These are phyloP conservation scores for Colletotrichum shisoi DNA, from an alignment of 2,329 filamentous ascomycete species.

Conservation along the genomic window DNA sequence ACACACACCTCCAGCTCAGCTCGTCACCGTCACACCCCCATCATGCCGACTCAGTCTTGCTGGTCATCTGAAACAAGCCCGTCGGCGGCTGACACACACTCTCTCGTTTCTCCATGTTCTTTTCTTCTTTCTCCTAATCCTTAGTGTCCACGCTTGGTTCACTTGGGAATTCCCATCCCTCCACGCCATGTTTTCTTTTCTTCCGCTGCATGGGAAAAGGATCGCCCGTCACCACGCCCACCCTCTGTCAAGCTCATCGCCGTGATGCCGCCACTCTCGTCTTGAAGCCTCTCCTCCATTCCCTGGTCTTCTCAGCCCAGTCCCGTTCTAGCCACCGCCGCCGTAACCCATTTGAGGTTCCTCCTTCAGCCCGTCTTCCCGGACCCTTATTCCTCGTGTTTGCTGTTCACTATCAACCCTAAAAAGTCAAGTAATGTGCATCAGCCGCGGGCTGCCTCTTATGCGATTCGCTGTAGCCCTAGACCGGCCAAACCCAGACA, in stretches of 20 bases:
- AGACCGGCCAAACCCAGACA: constrained; percentile 25
- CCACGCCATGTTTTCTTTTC: constrained; percentile 7
- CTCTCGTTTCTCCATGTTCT: constrained; percentile 6
- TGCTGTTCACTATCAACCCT: neutral
- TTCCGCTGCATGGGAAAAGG: neutral
- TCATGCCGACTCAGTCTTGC: constrained; percentile 24
- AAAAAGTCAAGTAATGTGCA: constrained; percentile 11
- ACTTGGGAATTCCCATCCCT: neutral
- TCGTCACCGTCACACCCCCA: constrained; percentile 21
- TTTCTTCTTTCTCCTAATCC: neutral
- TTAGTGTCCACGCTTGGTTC: neutral
- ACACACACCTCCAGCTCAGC: constrained; percentile 9
- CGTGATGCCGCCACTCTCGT: neutral
- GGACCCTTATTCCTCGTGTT: neutral
- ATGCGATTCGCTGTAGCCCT: constrained; percentile 20
- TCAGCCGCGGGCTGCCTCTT: neutral
- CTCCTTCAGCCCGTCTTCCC: neutral
- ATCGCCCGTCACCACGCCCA: neutral
- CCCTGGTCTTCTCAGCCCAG: constrained; percentile 17
- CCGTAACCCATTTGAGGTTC: neutral
- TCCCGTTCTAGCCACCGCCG: constrained; percentile 16
- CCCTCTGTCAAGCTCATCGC: neutral
- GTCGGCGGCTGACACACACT: constrained; percentile 36
- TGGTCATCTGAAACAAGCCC: constrained; percentile 39
- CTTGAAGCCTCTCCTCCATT: constrained; percentile 5